phyloP scores from a whole-genome alignment of 192 early-diverging fungal species.

The Backusella tuberculispora region DNA sequence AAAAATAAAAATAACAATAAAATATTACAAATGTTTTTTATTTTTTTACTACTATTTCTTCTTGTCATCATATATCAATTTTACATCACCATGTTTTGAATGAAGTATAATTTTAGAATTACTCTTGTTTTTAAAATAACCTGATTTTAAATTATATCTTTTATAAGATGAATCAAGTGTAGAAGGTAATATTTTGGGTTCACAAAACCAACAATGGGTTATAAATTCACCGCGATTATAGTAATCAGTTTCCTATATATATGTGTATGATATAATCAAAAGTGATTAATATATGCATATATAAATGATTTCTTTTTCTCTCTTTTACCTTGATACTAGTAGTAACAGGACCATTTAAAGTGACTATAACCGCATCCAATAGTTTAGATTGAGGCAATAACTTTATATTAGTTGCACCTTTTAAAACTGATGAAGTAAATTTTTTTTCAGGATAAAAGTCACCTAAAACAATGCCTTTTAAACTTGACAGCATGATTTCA shows the following conservation, averaged over 20 bases:
- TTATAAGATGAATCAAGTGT: not conserved
- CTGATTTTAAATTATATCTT: not conserved
- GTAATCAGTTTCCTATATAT: not conserved
- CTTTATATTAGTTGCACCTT: slow-evolving; percentile 2
- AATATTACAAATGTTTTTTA: no score
- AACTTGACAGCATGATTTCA: not conserved
- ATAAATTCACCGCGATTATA: not conserved
- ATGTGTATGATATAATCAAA: not conserved
- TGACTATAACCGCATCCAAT: not conserved
- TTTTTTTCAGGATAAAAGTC: slow-evolving; percentile 6
- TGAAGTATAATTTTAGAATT: not conserved
- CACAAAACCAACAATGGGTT: not conserved
- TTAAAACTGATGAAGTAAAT: not conserved
- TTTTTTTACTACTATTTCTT: slow-evolving; percentile 13
- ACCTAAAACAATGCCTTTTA: slow-evolving; percentile 8
- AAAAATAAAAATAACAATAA: no score
- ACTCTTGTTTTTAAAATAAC: slow-evolving; percentile 2
- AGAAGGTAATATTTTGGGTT: not conserved
- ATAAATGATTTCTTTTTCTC: not conserved
- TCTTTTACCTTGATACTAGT: not conserved
- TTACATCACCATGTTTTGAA: slow-evolving; percentile 4
- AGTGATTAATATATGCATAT: not conserved
- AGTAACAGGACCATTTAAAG: not conserved
- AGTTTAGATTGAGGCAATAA: not conserved
- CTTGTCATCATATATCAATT: not conserved